phyloP scores from a whole-genome alignment of 352 stramenopile species.

The Phytopythium oedochilum region DNA sequence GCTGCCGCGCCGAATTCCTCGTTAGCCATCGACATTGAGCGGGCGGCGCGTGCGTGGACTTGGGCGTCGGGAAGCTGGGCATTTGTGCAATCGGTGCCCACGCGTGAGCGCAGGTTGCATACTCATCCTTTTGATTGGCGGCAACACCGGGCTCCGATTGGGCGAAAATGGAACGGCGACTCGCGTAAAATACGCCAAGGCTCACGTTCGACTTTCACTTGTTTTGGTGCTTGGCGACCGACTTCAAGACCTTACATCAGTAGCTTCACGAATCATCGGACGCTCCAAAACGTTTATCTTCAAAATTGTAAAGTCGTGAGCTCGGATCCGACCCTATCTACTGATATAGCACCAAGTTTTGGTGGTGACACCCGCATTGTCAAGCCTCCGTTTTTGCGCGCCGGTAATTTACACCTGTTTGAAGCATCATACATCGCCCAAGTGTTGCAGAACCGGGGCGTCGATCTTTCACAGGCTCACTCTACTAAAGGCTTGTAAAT shows the following conservation, averaged over 20 bases:
- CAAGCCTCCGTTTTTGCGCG: constrained; percentile 1
- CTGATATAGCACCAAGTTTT: background rate
- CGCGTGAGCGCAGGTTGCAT: background rate
- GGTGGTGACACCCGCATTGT: constrained; percentile 1
- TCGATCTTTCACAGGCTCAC: constrained; percentile 6
- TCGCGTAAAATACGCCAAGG: background rate
- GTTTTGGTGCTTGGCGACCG: background rate
- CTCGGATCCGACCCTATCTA: background rate
- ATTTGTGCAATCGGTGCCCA: background rate
- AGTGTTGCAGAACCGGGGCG: too few relatives aligned
- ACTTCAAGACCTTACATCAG: too few relatives aligned
- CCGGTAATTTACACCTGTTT: too few relatives aligned
- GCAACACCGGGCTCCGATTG: background rate
- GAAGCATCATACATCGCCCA: too few relatives aligned
- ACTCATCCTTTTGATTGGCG: background rate
- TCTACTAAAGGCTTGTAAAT: background rate
- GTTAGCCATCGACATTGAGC: too few relatives aligned
- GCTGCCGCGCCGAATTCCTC: too few relatives aligned
- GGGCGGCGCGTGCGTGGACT: too few relatives aligned
- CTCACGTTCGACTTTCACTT: background rate
- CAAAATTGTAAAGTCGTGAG: too few relatives aligned
- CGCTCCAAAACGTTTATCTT: too few relatives aligned
- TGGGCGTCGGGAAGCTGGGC: too few relatives aligned
- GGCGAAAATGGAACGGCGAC: background rate
- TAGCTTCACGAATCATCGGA: too few relatives aligned